These are phyloP conservation scores for Suillus americanus DNA, from an alignment of 768 basidiomycete genomes.

Conservation along the genomic window DNA sequence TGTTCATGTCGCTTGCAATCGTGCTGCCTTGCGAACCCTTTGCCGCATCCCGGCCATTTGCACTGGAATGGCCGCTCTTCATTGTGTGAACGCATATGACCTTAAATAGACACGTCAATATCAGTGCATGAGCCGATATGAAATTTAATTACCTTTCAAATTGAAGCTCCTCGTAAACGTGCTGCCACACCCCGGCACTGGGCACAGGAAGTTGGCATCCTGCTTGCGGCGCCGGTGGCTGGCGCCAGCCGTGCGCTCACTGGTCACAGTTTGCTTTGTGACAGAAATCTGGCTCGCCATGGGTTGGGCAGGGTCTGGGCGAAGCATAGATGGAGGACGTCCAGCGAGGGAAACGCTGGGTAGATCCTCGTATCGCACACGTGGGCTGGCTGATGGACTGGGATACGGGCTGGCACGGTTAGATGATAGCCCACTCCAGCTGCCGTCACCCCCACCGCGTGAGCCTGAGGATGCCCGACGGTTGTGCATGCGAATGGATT, in stretches of 20 bases:
- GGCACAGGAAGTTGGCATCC: conserved; percentile 83
- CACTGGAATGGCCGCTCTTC: conserved; percentile 95
- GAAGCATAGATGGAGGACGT: conserved; percentile 18
- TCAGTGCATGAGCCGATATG: conserved; percentile 6
- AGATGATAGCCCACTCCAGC: conserved; percentile 36
- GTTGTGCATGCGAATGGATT: conserved; percentile 40
- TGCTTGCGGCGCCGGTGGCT: conserved; percentile 84
- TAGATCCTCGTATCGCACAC: conserved; percentile 52
- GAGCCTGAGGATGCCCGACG: conserved; percentile 44
- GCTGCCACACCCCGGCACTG: conserved; percentile 79
- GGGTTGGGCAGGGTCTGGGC: conserved; percentile 6
- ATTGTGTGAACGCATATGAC: conserved; percentile 93
- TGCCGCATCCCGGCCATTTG: conserved; percentile 91
- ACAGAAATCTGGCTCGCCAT: conserved; percentile 24
- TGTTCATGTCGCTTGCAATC: conserved; percentile 98
- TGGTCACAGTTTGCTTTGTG: conserved; percentile 85
- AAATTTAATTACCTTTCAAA: conserved; percentile 64
- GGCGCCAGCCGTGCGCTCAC: conserved; percentile 84
- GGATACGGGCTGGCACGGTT: conserved; percentile 63
- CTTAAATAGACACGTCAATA: conserved; percentile 34
- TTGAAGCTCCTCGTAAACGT: conserved; percentile 95
- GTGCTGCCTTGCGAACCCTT: conserved; percentile 92
- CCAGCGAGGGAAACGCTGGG: conserved; percentile 30
- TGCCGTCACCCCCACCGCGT: conserved; percentile 26
- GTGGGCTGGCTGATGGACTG: conserved; percentile 64